Percentiles rank a stretch among this genome's conserved stretches.
phyloP scores from a whole-genome alignment of 495 filamentous ascomycete genomes.

The Penicillium cataractarum region DNA sequence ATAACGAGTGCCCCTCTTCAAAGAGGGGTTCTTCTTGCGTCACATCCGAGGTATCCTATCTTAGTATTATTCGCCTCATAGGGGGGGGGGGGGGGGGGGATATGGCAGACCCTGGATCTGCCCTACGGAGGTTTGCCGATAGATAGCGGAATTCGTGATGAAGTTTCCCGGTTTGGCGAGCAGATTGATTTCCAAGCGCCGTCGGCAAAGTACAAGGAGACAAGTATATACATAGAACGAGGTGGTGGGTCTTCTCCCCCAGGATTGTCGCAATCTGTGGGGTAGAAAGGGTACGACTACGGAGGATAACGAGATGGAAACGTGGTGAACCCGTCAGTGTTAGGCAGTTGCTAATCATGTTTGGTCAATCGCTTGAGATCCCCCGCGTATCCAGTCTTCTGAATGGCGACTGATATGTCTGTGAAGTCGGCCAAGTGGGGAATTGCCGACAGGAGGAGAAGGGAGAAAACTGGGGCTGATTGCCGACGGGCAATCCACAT shows the following conservation, averaged over 20 bases:
- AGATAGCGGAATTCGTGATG: conserved; percentile 12
- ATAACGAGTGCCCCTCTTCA: background rate
- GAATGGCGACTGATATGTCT: background rate
- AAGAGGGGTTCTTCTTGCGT: background rate
- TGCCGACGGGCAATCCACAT: conserved; percentile 22
- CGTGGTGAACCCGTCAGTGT: background rate
- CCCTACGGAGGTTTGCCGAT: conserved; percentile 11
- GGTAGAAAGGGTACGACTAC: conserved; percentile 9
- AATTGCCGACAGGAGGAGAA: conserved; percentile 15
- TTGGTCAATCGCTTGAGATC: background rate
- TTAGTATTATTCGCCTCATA: background rate
- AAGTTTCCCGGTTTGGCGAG: conserved; percentile 14
- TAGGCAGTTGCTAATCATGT: conserved; percentile 7
- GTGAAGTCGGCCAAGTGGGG: conserved; percentile 6
- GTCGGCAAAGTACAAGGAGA: conserved; percentile 14
- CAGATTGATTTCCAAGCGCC: background rate
- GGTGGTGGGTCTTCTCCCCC: conserved; percentile 28
- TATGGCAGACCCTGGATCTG: background rate
- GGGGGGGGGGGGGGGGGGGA: background rate
- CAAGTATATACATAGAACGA: background rate
- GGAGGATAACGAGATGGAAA: background rate
- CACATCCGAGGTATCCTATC: conserved; percentile 18
- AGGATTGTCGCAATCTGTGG: conserved; percentile 27
- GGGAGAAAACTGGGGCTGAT: conserved; percentile 2
- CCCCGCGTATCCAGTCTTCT: background rate